Conservation (phyloP, 352 stramenopile genomes). For the Pilasporangium apinafurcum region DNA sequence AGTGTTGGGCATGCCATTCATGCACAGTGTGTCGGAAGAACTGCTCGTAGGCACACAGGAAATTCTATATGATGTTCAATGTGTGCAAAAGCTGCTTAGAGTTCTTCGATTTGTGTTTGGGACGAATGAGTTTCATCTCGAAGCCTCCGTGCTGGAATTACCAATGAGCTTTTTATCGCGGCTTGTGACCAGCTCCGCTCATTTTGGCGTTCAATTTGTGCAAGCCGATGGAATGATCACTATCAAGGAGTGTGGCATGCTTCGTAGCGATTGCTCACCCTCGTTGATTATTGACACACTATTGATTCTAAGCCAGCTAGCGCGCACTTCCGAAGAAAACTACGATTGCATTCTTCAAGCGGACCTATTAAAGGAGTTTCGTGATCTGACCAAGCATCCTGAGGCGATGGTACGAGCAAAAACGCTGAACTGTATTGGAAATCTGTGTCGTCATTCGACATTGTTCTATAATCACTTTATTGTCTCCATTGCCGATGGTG, state of each 20-base stretch:
- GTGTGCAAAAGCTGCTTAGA: constrained; percentile 53
- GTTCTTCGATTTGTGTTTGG: constrained; percentile 63
- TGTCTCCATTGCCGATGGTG: constrained; percentile 2
- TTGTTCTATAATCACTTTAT: constrained; percentile 80
- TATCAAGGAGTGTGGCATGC: constrained; percentile 68
- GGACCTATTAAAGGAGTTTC: constrained; percentile 46
- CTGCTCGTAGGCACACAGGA: constrained; percentile 62
- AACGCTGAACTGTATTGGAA: constrained; percentile 89
- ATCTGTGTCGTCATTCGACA: constrained; percentile 89
- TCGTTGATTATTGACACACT: constrained; percentile 77
- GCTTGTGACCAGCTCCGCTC: constrained; percentile 76
- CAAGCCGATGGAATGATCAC: constrained; percentile 52
- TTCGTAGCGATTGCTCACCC: constrained; percentile 29
- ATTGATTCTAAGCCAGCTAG: constrained; percentile 85
- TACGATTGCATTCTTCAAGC: constrained; percentile 60
- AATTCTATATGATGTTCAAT: constrained; percentile 62
- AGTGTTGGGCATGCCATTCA: constrained; percentile 75
- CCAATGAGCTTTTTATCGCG: constrained; percentile 80
- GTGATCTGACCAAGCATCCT: constrained; percentile 42
- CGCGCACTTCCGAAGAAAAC: constrained; percentile 62
- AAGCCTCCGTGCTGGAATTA: constrained; percentile 53
- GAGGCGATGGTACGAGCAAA: constrained; percentile 84
- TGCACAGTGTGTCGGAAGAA: constrained; percentile 57
- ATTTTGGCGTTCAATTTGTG: constrained; percentile 80
- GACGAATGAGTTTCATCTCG: constrained; percentile 40